Conservation (phyloP, 495 filamentous ascomycete species). For the Friedmanniomyces endolithicus region DNA sequence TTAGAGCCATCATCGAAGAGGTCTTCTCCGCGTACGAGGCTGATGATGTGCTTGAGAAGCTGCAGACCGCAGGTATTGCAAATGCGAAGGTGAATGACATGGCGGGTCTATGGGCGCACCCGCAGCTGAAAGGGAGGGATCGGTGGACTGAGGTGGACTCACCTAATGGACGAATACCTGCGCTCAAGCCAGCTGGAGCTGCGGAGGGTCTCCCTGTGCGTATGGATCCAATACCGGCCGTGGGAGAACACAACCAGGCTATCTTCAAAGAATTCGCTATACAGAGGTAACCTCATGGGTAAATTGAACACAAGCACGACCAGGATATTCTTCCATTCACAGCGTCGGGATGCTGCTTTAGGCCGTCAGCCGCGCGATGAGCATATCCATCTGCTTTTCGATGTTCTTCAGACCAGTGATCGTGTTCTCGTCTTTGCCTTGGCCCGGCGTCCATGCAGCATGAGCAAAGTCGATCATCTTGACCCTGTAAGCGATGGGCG, state of each 20-base stretch:
- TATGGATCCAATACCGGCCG: conserved; percentile 21
- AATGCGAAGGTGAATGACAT: conserved; percentile 42
- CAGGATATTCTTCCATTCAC: background rate
- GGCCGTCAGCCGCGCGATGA: conserved; percentile 7
- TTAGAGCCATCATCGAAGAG: conserved; percentile 18
- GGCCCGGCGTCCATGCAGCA: conserved; percentile 70
- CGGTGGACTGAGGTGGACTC: conserved; percentile 39
- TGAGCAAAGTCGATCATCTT: conserved; percentile 97
- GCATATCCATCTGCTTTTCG: conserved; percentile 46
- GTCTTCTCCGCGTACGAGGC: conserved; percentile 13
- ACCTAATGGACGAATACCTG: conserved; percentile 31
- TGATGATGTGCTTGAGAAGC: conserved; percentile 10
- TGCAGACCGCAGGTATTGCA: conserved; percentile 28
- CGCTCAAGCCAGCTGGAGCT: conserved; percentile 34
- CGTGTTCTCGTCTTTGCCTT: conserved; percentile 78
- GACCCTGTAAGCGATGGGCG: conserved; percentile 62
- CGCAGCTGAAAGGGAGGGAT: conserved; percentile 34
- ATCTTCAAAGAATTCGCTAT: conserved; percentile 20
- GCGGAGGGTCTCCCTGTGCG: conserved; percentile 14
- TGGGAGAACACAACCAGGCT: conserved; percentile 17
- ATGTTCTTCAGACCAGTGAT: conserved; percentile 65
- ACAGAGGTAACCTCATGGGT: conserved; percentile 9
- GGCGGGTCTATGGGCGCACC: conserved; percentile 39
- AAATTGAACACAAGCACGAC: background rate
- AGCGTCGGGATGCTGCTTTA: background rate